Conservation (phyloP, 305 asterid species). For the Andrographis paniculata region DNA sequence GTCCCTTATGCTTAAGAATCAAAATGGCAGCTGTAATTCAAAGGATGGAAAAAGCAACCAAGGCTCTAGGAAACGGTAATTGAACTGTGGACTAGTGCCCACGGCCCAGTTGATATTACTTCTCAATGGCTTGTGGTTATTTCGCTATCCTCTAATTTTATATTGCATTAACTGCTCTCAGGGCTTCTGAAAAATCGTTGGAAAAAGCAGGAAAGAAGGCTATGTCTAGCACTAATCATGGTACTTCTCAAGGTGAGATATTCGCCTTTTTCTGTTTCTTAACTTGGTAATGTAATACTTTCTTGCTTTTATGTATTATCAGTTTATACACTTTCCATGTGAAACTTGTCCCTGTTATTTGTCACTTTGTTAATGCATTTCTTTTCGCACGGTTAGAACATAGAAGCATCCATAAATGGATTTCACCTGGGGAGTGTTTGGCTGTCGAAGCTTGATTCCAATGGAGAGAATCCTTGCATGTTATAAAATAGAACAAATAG, state of each 20-base stretch:
- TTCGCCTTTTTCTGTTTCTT: neutral
- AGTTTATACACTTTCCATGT: neutral
- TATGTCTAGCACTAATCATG: conserved; percentile 35
- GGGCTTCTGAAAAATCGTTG: conserved; percentile 63
- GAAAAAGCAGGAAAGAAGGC: conserved; percentile 65
- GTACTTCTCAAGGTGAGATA: conserved; percentile 47
- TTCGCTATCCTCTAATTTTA: conserved; percentile 13
- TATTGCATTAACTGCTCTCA: conserved; percentile 23
- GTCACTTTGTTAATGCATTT: neutral
- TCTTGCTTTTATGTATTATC: neutral
- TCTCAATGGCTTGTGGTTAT: conserved; percentile 11
- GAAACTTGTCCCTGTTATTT: neutral
- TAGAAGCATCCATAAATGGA: too few relatives aligned
- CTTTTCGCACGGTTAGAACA: too few relatives aligned
- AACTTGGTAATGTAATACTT: conserved; percentile 2
- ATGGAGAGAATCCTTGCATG: neutral
- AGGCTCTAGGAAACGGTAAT: conserved; percentile 66
- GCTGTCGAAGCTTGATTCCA: neutral
- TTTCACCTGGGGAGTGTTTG: too few relatives aligned
- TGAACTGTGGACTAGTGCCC: conserved; percentile 14
- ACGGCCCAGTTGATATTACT: too few relatives aligned
- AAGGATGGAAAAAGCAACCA: conserved; percentile 43
- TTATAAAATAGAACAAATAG: too few relatives aligned
- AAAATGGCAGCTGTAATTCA: conserved; percentile 41
- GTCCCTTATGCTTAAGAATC: conserved; percentile 73